Evolutionary conservation across 2,329 filamentous ascomycete species (phyloP), one percentile per base, ranked within the genome.

Genomic region (Talaromyces marneffei): DNA sequence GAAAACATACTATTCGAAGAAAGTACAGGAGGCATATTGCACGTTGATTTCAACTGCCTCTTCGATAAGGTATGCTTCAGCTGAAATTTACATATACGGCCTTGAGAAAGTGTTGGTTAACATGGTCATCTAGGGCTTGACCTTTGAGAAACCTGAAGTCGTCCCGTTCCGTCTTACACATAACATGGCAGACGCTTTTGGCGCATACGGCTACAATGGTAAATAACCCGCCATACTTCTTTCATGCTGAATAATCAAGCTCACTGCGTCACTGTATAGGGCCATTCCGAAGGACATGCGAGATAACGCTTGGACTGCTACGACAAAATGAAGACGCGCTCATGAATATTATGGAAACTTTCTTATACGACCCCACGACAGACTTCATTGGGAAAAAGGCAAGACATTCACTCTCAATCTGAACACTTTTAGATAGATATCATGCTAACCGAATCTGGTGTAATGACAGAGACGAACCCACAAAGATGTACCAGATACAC

Each of bases 31-130:
- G 93, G 93, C 57, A 87, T 96, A 2, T 90, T 99, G 75, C 94
- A 99, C 75, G 95, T 99, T 50, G 94, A 99, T 77, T 99, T 99
- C 82, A 99, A 99, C 78, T 99, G 95, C 75, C 86, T 99, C 4
- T 99, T 99, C 74, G 95, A 99, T 79, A 99, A 99, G 68, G 75
- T 76, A 64, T 53, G 63, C 53, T 20, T 29, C 8, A 35, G 3
- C 8, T 3, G 3, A 40, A 18, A 7, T 14, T 2, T 29, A 44
- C 12, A 10, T 16, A 10, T 33, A 29, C 20, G 33, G 16, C 37
- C 18, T 10, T 50, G 29, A 42, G 10, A 23, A 33, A 5, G 1
- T 50, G 14, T 50, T 31, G 29, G 4, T 48, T 59, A 40, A 59
- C 18, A 7, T 25, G 31, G 37, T 46, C 4, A 39, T 46, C 18